Evolutionary conservation across 495 filamentous ascomycete genomes (phyloP).

Genomic region (Paragyromitra xinjiangensis): DNA sequence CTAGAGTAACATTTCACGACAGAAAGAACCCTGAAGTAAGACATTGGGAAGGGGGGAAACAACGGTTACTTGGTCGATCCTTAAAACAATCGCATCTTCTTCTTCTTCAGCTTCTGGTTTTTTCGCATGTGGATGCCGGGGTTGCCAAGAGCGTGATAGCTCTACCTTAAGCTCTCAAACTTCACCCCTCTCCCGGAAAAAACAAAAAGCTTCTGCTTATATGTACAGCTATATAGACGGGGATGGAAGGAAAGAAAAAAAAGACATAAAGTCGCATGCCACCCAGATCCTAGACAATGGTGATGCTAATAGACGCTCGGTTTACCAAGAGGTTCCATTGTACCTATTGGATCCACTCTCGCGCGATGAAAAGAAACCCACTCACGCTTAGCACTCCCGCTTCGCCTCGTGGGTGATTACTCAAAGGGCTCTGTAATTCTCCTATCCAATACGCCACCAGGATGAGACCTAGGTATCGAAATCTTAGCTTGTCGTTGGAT

Average conservation of each 20-base stretch:
- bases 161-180: background rate
- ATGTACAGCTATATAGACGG: slow-evolving; percentile 3
- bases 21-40: slow-evolving; percentile 29
- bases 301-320: slow-evolving; percentile 26
- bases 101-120: slow-evolving; percentile 11
- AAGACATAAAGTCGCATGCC: slow-evolving; percentile 22
- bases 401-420: slow-evolving; percentile 27
- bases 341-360: slow-evolving; percentile 30
- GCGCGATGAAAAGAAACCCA: slow-evolving; percentile 5
- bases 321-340: slow-evolving; percentile 30
- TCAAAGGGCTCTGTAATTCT: slow-evolving; percentile 30
- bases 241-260: slow-evolving; percentile 1
- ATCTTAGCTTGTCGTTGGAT: slow-evolving; percentile 20
- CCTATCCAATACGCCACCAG: slow-evolving; percentile 20
- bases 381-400: slow-evolving; percentile 21
- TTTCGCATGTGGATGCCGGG: slow-evolving; percentile 26
- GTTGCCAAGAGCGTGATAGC: slow-evolving; percentile 9
- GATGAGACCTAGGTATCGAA: slow-evolving; percentile 27
- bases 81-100: slow-evolving; percentile 20
- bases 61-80: slow-evolving; percentile 45
- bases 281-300: slow-evolving; percentile 28
- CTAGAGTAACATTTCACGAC: slow-evolving; percentile 36
- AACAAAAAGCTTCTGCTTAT: slow-evolving; percentile 1
- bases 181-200: slow-evolving; percentile 2
- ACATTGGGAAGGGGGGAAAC: slow-evolving; percentile 33